These are phyloP conservation scores for Exophiala bonariae DNA, from an alignment of 2,329 filamentous ascomycete genomes.

Conservation along the genomic window DNA sequence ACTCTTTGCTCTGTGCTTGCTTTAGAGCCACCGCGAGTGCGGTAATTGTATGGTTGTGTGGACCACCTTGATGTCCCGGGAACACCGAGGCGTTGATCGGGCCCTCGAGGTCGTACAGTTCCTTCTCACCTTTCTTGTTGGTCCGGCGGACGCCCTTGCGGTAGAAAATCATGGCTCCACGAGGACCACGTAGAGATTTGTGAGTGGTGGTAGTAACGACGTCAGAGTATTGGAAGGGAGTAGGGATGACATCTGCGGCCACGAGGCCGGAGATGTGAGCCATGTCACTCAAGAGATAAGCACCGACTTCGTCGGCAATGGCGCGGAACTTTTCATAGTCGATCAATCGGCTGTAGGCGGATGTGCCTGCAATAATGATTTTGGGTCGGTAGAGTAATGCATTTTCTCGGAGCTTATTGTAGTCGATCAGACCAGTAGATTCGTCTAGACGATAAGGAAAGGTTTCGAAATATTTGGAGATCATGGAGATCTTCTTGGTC, in stretches of 20 bases:
- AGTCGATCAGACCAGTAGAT: slow-evolving; percentile 90
- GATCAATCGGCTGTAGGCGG: slow-evolving; percentile 92
- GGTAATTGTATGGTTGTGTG: slow-evolving; percentile 98
- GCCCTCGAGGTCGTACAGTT: slow-evolving; percentile 84
- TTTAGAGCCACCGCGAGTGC: slow-evolving; percentile 91
- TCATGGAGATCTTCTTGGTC: slow-evolving; percentile 90
- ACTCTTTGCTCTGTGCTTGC: slow-evolving; percentile 85
- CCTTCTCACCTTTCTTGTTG: slow-evolving; percentile 84
- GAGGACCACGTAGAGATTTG: slow-evolving; percentile 92
- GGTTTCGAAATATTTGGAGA: slow-evolving; percentile 99
- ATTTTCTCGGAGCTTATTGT: slow-evolving; percentile 83
- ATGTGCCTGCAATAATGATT: slow-evolving; percentile 91
- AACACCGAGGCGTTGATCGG: slow-evolving; percentile 97
- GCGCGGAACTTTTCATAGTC: slow-evolving; percentile 91
- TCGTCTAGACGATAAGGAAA: slow-evolving; percentile 91
- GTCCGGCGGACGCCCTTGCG: slow-evolving; percentile 83
- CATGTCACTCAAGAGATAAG: slow-evolving; percentile 94
- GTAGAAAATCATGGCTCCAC: slow-evolving; percentile 98
- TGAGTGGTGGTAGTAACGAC: slow-evolving; percentile 98
- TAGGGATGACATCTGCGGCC: slow-evolving; percentile 85
- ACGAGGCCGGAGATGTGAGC: slow-evolving; percentile 95
- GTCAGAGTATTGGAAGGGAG: slow-evolving; percentile 85
- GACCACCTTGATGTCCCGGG: slow-evolving; percentile 95
- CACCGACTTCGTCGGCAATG: slow-evolving; percentile 86
- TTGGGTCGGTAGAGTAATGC: slow-evolving; percentile 91